Evolutionary conservation across 768 basidiomycete species (phyloP).

Genomic region (Sporobolomyces pararoseus): DNA sequence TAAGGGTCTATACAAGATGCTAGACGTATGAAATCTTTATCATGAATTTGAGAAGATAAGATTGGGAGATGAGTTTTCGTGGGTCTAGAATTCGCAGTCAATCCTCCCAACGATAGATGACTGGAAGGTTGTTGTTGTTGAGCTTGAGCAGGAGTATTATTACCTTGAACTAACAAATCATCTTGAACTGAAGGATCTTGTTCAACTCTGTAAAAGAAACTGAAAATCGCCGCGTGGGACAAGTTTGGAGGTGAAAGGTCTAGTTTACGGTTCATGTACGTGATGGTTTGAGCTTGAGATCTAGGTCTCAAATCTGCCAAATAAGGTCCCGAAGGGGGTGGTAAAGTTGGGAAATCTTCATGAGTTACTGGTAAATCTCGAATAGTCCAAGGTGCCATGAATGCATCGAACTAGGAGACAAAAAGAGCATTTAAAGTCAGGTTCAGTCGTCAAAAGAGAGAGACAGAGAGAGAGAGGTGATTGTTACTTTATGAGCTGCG

Average conservation of each 20-base stretch:
- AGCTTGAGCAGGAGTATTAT: slow-evolving; percentile 23
- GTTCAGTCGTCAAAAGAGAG: not conserved
- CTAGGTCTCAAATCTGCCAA: slow-evolving; percentile 48
- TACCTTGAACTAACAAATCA: slow-evolving; percentile 25
- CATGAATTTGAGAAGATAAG: slow-evolving; percentile 46
- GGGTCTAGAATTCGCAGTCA: slow-evolving; percentile 21
- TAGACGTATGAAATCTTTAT: slow-evolving; percentile 49
- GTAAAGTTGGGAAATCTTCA: slow-evolving; percentile 24
- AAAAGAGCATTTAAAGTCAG: not conserved
- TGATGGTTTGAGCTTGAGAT: slow-evolving; percentile 44
- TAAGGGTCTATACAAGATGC: slow-evolving; percentile 48
- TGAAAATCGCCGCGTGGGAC: slow-evolving; percentile 50
- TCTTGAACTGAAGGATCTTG: slow-evolving; percentile 34
- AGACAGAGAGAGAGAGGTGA: not conserved
- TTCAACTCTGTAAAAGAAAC: slow-evolving; percentile 48
- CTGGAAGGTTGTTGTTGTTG: not conserved
- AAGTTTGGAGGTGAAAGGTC: slow-evolving; percentile 49
- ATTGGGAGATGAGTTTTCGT: slow-evolving; percentile 36
- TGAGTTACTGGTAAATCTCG: slow-evolving; percentile 47
- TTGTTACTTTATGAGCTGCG: slow-evolving; percentile 50
- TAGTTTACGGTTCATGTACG: slow-evolving; percentile 48
- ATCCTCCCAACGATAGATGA: slow-evolving; percentile 1
- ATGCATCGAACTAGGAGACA: slow-evolving; percentile 48
- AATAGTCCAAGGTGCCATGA: slow-evolving; percentile 50
- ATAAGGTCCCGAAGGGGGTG: slow-evolving; percentile 46